Base-by-base conservation (phyloP, 2,329 filamentous ascomycete genomes). In the Cercospora zeina region DNA sequence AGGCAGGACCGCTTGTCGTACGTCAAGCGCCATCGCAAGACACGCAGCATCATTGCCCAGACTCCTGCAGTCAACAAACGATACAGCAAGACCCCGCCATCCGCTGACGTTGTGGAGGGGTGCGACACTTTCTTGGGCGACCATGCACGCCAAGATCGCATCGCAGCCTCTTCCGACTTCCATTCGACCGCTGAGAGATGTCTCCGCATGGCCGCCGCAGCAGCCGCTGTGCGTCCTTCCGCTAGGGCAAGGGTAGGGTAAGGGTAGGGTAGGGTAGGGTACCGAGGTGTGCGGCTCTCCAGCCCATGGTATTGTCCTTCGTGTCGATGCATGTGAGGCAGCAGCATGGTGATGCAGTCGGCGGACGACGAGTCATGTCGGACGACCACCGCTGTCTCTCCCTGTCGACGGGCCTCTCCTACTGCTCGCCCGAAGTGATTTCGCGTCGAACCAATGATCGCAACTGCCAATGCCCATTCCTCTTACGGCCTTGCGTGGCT, bases 21-120 rank as follows among this genome's bases (percentile, higher is more conserved):
- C 59, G 51, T 61, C 59, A 56, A 61, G 51, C 51, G 59, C 59
- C 39, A 51, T 21, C 33, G 24, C 54, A n/a, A 31, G 54, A 61
- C 59, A 42, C 14, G n/a, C 42, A 53, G 54, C 60, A 62, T 62
- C 60, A 47, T 34, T n/a, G 56, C 55, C 39, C 55, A 49, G 39
- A 45, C 55, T 16, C 42, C 10, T 16, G 30, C 21, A 16, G 19
- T 14, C 33, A 31, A 21, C 21, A 30, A 42, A 10, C 37, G 24
- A 45, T 16, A 47, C 37, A 21, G 39, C 31, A 36, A 47, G 30
- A 51, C 49, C 45, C 54, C 49, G 56, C 56, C 56, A 47, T 27
- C 56, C 56, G 56, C 56, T 53, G 56, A 59, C 56, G 49, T 59
- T 27, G 42, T 16, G 42, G 56, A 49, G 45, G 56, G 45, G 56